phyloP scores from a whole-genome alignment of 768 basidiomycete species.

The Sporobolomyces roseus region DNA sequence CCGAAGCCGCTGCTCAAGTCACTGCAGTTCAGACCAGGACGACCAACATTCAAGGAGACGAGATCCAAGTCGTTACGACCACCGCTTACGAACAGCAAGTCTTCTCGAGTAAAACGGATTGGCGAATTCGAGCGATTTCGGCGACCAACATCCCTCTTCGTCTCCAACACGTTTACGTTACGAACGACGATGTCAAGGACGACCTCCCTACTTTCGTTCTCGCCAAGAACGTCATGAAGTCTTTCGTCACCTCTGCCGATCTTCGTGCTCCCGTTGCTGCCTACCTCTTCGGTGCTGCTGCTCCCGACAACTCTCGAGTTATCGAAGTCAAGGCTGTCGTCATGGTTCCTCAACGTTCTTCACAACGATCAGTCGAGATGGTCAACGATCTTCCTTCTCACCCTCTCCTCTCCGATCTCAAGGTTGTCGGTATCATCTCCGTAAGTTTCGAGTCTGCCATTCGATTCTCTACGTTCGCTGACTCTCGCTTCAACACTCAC shows the following conservation, averaged over 20 bases:
- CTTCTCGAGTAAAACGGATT: slow-evolving; percentile 99
- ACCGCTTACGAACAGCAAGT: slow-evolving; percentile 97
- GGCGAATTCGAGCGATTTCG: slow-evolving; percentile 97
- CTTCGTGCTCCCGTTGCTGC: slow-evolving; percentile 93
- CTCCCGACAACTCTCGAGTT: slow-evolving; percentile 91
- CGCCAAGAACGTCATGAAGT: slow-evolving; percentile 91
- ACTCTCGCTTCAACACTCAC: slow-evolving; percentile 45
- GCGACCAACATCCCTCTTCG: slow-evolving; percentile 93
- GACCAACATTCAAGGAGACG: slow-evolving; percentile 94
- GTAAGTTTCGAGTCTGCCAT: background rate
- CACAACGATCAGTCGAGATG: slow-evolving; percentile 84
- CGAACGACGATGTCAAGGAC: slow-evolving; percentile 98
- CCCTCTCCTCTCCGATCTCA: slow-evolving; percentile 87
- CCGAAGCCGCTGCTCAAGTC: slow-evolving; percentile 88
- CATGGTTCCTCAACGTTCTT: slow-evolving; percentile 97
- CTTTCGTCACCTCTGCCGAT: slow-evolving; percentile 89
- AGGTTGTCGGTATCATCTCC: slow-evolving; percentile 51
- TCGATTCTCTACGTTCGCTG: background rate
- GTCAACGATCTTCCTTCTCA: slow-evolving; percentile 86
- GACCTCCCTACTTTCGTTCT: slow-evolving; percentile 94
- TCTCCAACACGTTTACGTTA: slow-evolving; percentile 96
- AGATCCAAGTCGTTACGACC: slow-evolving; percentile 90
- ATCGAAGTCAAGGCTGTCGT: slow-evolving; percentile 97
- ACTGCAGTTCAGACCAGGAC: slow-evolving; percentile 98
- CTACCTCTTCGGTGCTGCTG: slow-evolving; percentile 77